These are phyloP conservation scores for Beauveria pseudobassiana DNA, from an alignment of 2,329 filamentous ascomycete genomes.

Conservation along the genomic window DNA sequence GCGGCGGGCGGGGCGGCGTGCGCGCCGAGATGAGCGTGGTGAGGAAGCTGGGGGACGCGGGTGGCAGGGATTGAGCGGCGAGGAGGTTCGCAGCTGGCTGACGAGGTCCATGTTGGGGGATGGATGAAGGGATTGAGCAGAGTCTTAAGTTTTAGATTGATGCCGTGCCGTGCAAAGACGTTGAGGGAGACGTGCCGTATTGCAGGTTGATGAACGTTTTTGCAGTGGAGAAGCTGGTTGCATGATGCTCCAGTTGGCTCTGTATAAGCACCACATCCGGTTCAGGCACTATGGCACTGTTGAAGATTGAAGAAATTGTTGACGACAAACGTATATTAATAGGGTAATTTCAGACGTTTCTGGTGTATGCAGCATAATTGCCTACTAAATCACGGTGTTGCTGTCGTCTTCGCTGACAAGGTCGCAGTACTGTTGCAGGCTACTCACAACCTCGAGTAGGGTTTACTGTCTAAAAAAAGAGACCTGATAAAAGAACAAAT, in stretches of 20 bases:
- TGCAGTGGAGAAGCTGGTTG: background rate
- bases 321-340: too few relatives aligned
- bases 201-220: background rate
- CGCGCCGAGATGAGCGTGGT: slow-evolving; percentile 50
- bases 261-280: too few relatives aligned
- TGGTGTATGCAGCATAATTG: too few relatives aligned
- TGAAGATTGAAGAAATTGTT: too few relatives aligned
- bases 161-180: too few relatives aligned
- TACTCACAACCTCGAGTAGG: too few relatives aligned
- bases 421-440: too few relatives aligned
- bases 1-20: slow-evolving; percentile 55
- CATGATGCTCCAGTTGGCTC: background rate
- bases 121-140: background rate
- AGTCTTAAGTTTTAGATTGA: background rate
- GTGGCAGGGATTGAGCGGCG: slow-evolving; percentile 46
- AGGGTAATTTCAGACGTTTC: too few relatives aligned
- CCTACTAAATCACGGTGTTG: too few relatives aligned
- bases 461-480: background rate
- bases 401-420: too few relatives aligned
- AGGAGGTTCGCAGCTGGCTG: slow-evolving; percentile 46
- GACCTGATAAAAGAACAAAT: background rate
- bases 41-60: slow-evolving; percentile 52
- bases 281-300: background rate
- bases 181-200: too few relatives aligned
- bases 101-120: slow-evolving; percentile 22